A percentile compares a stretch with the other conserved stretches of the same genome.
Conservation (phyloP, 2,329 filamentous ascomycete genomes). For the Cordyceps javanica region DNA sequence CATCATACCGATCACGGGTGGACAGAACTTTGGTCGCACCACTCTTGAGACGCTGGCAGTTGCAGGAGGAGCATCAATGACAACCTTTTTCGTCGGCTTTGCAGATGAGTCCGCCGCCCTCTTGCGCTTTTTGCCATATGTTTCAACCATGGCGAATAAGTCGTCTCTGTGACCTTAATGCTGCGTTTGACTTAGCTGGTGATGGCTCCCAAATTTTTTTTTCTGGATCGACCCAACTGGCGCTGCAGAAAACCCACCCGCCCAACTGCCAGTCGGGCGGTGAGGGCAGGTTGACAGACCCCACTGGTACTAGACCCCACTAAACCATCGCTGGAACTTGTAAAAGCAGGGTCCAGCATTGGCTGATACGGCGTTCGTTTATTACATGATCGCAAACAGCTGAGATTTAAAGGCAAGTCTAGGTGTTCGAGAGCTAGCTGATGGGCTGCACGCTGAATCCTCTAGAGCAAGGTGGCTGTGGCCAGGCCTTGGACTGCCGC, state of each 20-base stretch:
- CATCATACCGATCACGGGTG: slow-evolving; percentile 47
- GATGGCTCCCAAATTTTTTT: slow-evolving; percentile 23
- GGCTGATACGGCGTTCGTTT: neutral
- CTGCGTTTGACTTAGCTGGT: slow-evolving; percentile 20
- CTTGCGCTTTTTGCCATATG: slow-evolving; percentile 48
- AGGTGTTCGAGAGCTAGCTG: too few species aligned
- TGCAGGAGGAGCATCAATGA: slow-evolving; percentile 34
- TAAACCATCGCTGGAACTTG: neutral
- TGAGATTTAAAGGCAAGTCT: too few species aligned
- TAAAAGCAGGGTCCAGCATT: neutral
- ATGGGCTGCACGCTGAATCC: neutral
- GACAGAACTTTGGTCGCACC: slow-evolving; percentile 38
- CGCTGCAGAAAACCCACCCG: slow-evolving; percentile 18
- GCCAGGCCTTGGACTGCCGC: too few species aligned
- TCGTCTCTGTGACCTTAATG: neutral
- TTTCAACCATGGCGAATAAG: slow-evolving; percentile 30
- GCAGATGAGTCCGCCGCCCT: slow-evolving; percentile 35
- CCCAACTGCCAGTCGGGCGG: slow-evolving; percentile 17
- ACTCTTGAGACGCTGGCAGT: slow-evolving; percentile 42
- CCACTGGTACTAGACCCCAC: slow-evolving; percentile 11
- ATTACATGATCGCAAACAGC: too few species aligned
- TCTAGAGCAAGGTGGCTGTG: too few species aligned
- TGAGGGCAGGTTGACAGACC: slow-evolving; percentile 7
- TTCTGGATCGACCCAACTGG: slow-evolving; percentile 22
- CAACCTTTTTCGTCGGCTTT: slow-evolving; percentile 47